These are phyloP conservation scores for Scenedesmus sp. DNA, from an alignment of 163 green algal species.

Conservation along the genomic window DNA sequence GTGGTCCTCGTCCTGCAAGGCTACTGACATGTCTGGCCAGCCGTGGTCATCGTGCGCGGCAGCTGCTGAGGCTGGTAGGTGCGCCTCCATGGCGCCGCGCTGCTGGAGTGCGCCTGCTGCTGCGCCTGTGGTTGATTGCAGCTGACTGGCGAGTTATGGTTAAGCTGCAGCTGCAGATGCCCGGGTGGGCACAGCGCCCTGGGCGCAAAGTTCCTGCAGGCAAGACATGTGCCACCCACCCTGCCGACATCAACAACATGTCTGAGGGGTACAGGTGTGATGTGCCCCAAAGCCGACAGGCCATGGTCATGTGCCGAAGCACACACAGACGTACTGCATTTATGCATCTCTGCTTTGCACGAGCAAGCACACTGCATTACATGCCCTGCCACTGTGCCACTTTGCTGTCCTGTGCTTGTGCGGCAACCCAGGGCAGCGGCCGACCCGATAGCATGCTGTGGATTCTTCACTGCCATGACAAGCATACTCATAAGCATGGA, in stretches of 20 bases:
- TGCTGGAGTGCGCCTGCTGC: neutral
- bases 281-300: neutral
- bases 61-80: neutral
- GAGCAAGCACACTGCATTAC: neutral
- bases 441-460: neutral
- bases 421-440: neutral
- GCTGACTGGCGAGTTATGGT: neutral
- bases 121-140: neutral
- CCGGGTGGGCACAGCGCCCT: neutral
- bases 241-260: neutral
- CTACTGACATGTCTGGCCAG: constrained; percentile 3
- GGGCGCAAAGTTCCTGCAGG: neutral
- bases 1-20: constrained; percentile 12
- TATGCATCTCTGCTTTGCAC: neutral
- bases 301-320: neutral
- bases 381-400: neutral
- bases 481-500: neutral
- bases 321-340: neutral
- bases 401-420: neutral
- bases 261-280: neutral
- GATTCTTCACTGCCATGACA: neutral
- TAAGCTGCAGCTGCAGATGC: neutral
- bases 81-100: neutral
- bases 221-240: neutral
- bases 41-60: neutral